Evolutionary conservation across 2,329 filamentous ascomycete species (phyloP).

Genomic region (Mycosphaerelloides madeirae): DNA sequence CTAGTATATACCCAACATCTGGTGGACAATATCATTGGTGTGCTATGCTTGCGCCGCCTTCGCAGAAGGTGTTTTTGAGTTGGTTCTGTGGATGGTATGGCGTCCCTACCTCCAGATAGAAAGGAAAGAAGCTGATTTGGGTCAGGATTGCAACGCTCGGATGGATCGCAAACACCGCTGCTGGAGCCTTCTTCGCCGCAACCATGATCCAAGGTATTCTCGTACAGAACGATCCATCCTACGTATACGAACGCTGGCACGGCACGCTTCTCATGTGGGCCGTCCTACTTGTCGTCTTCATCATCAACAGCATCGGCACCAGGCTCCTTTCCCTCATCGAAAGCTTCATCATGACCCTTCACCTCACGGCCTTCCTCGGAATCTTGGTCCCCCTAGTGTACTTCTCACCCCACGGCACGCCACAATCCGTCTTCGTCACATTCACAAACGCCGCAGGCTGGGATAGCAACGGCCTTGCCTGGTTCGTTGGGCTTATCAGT

Average conservation of each 20-base stretch:
- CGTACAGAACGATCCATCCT: constrained; percentile 15
- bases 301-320: constrained; percentile 43
- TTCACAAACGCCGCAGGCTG: constrained; percentile 17
- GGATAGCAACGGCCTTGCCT: constrained; percentile 13
- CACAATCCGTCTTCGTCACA: constrained; percentile 16
- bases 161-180: constrained; percentile 13
- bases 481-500: constrained; percentile 16
- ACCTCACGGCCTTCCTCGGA: constrained; percentile 48
- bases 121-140: too few relatives aligned
- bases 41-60: too few relatives aligned
- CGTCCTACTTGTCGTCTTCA: constrained; percentile 19
- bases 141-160: too few relatives aligned
- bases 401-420: constrained; percentile 10
- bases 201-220: constrained; percentile 21
- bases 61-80: too few relatives aligned
- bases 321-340: constrained; percentile 45
- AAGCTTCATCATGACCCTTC: constrained; percentile 45
- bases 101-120: too few relatives aligned
- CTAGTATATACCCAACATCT: constrained; percentile 13
- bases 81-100: constrained; percentile 40
- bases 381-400: constrained; percentile 32
- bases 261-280: constrained; percentile 23
- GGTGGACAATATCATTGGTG: too few relatives aligned
- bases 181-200: constrained; percentile 17
- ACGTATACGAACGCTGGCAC: constrained; percentile 21